Conservation (phyloP, 257 asterid species). For the Solanum etuberosum region DNA sequence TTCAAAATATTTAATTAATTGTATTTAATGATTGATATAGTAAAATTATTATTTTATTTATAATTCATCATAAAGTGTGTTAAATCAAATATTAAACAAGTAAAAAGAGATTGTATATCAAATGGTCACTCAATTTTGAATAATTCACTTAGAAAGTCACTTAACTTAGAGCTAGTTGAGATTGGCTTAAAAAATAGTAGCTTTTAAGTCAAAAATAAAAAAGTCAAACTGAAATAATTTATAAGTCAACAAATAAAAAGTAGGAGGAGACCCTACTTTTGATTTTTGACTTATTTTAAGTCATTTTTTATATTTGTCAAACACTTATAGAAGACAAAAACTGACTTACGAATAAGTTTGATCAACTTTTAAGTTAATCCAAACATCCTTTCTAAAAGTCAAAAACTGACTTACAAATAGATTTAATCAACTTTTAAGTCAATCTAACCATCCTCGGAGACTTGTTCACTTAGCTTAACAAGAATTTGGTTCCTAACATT, state of each 20-base stretch:
- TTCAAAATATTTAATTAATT: neutral
- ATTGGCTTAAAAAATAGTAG: too few relatives aligned
- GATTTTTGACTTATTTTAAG: too few relatives aligned
- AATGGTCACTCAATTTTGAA: neutral
- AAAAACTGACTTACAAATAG: too few relatives aligned
- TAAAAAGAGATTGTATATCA: neutral
- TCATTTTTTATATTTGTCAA: too few relatives aligned
- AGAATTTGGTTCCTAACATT: neutral
- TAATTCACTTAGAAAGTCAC: too few relatives aligned
- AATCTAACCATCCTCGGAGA: too few relatives aligned
- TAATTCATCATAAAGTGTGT: neutral
- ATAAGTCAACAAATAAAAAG: too few relatives aligned
- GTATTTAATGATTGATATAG: neutral
- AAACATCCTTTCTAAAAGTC: rapidly evolving
- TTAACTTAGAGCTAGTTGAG: neutral
- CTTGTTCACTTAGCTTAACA: neutral
- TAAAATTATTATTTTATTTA: neutral
- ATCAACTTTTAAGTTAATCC: too few relatives aligned
- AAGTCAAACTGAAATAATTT: neutral
- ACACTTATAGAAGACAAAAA: rapidly evolving
- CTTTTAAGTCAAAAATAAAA: too few relatives aligned
- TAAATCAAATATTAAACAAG: neutral
- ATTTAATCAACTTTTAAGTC: too few relatives aligned
- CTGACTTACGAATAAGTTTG: rapidly evolving
- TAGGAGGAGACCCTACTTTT: rapidly evolving